Evolutionary conservation across 345 rosid genomes (phyloP), one percentile per base, ranked within the genome.

Genomic region (Geranium rotundifolium): DNA sequence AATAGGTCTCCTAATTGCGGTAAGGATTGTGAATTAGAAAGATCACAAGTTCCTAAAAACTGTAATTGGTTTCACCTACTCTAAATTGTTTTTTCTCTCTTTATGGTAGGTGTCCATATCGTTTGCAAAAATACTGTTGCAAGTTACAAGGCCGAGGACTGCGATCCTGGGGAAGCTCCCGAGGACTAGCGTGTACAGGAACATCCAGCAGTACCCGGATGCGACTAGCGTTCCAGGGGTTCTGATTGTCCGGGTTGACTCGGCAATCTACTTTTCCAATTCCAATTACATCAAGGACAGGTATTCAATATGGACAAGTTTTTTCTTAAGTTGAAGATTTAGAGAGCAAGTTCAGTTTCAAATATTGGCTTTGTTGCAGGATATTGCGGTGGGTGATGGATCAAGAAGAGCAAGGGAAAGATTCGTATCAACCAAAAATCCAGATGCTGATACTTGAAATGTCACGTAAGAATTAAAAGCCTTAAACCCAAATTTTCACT

Each of bases 221-320:
- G 97, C 97, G 57, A 68, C 83, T 8, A 83, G 79, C 82, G 79
- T 88, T 68, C 96, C 89, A 1, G 96, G 97, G 2, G 77, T 84
- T 61, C 67, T 88, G 76, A 83, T 81, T 0, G 85, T 93, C 62
- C 81, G 97, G 72, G 95, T 93, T 75, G 99, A 93, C 77, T 90
- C 97, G 0, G 97, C 99, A 17, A 85, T 93, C 57, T 93, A 90
- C 84, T 93, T 93, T 75, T 90, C 97, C 61, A 93, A 92, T 82
- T 88, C 99, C 62, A 93, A 90, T 61, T 93, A 93, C 75, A 69
- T 86, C 57, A 90, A 80, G 65, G 99, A 93, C 69, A 85, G 98
- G 98, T 87, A 23, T 23, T 23, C 2, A 23, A 23, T 0, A 23
- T 23, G 27, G 27, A 23, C 27, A 75, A 23, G 27, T 23, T 23